Conservation (phyloP, 148 eudicot genomes). For the Agrostemma githago region DNA sequence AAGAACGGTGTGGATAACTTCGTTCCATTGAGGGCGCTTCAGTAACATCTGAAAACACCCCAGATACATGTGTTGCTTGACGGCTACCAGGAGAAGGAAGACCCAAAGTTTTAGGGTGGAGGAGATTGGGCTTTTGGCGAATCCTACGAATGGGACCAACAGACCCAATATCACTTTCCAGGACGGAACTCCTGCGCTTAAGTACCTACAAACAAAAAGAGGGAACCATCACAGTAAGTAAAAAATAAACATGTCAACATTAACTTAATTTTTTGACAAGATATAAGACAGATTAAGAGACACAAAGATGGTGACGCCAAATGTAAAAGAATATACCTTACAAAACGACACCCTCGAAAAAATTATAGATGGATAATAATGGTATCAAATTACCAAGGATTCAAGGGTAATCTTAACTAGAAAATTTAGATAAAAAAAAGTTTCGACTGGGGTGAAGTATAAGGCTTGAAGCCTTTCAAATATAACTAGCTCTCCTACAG, state of each 20-base stretch:
- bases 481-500: too few relatives aligned
- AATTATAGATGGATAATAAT: not conserved
- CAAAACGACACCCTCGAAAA: too few relatives aligned
- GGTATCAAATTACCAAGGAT: too few relatives aligned
- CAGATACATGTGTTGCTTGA: conserved; percentile 30
- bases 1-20: conserved; percentile 20
- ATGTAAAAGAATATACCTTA: too few relatives aligned
- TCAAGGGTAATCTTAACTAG: too few relatives aligned
- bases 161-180: conserved; percentile 77
- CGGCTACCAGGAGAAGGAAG: conserved; percentile 31
- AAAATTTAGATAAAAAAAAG: too few relatives aligned
- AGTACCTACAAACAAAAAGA: conserved; percentile 43
- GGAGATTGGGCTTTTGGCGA: conserved; percentile 79
- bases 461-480: too few relatives aligned
- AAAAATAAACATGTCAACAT: conserved; percentile 5
- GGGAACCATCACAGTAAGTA: conserved; percentile 1
- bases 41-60: conserved; percentile 30
- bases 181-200: conserved; percentile 70
- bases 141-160: conserved; percentile 84
- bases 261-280: too few relatives aligned
- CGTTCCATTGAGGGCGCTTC: conserved; percentile 23
- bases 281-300: too few relatives aligned
- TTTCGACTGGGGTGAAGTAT: too few relatives aligned
- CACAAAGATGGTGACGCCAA: too few relatives aligned
- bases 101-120: conserved; percentile 39